Conservation (phyloP, 108 stramenopile species). For the Thalassiosira profunda region DNA sequence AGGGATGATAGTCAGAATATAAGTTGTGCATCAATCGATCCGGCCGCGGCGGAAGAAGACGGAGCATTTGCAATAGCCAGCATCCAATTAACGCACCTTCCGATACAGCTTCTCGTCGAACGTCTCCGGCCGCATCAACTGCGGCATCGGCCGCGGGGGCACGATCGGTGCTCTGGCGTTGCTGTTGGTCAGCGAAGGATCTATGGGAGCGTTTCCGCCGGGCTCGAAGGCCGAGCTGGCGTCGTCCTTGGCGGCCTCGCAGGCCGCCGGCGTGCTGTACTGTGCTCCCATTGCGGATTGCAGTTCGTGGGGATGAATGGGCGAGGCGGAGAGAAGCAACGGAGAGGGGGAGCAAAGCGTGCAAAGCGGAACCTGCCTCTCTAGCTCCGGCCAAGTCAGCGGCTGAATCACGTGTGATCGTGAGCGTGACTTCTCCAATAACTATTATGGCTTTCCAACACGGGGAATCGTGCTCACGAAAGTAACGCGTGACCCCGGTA, state of each 20-base stretch:
- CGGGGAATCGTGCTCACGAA: too few species aligned
- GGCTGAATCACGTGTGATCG: too few species aligned
- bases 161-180: background rate
- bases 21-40: background rate
- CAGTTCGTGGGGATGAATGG: too few species aligned
- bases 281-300: constrained; percentile 37
- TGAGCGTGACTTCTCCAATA: too few species aligned
- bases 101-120: constrained; percentile 82
- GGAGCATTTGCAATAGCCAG: background rate
- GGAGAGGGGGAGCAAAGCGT: too few species aligned
- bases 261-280: constrained; percentile 20
- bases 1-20: background rate
- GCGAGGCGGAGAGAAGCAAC: too few species aligned
- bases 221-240: constrained; percentile 1
- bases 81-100: constrained; percentile 54
- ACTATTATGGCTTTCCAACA: too few species aligned
- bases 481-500: too few species aligned
- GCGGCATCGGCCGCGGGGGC: constrained; percentile 36
- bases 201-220: background rate
- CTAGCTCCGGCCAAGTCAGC: too few species aligned
- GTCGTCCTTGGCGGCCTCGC: background rate
- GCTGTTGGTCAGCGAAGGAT: background rate
- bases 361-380: too few species aligned
- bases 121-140: constrained; percentile 51
- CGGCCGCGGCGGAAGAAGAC: background rate